Percentiles rank a stretch among this genome's conserved stretches.
Evolutionary conservation across 805 yeast species (phyloP).

Genomic region (Brettanomyces sp.): DNA sequence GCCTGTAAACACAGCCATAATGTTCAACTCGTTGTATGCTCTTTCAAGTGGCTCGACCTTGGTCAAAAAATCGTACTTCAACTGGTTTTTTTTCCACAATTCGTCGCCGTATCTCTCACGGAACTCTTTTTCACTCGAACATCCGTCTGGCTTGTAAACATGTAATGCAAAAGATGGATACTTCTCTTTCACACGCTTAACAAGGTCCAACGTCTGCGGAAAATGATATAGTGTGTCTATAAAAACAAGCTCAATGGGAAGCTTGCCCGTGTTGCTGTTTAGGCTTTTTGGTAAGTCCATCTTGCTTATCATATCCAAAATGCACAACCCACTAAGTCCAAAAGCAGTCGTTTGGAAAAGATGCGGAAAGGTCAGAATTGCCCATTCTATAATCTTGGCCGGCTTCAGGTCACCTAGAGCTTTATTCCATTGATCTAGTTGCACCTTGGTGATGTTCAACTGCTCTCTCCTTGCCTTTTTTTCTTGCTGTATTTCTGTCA

Average conservation of each 20-base stretch:
- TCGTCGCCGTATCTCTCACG: conserved; percentile 58
- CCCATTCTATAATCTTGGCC: conserved; percentile 72
- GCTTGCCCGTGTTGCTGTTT: conserved; percentile 7
- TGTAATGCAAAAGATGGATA: conserved; percentile 48
- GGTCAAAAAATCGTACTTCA: conserved; percentile 72
- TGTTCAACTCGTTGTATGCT: conserved; percentile 64
- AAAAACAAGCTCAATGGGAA: conserved; percentile 66
- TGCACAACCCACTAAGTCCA: conserved; percentile 86
- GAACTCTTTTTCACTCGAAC: conserved; percentile 53
- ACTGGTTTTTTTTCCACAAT: conserved; percentile 78
- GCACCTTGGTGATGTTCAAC: conserved; percentile 21
- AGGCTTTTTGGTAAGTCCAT: conserved; percentile 16
- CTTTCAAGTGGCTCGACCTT: conserved; percentile 90
- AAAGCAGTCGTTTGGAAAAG: conserved; percentile 90
- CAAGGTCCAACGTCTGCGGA: conserved; percentile 81
- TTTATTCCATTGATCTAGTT: conserved; percentile 59
- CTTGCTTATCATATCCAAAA: conserved; percentile 70
- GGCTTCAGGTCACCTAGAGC: conserved; percentile 50
- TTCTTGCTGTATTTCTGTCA: too few species aligned
- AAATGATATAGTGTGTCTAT: conserved; percentile 89
- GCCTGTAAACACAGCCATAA: conserved; percentile 87
- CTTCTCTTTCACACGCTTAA: conserved; percentile 43
- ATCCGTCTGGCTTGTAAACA: conserved; percentile 57
- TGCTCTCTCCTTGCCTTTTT: neutral
- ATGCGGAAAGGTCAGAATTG: conserved; percentile 71